A percentile compares a stretch with the other conserved stretches of the same genome.
phyloP scores from a whole-genome alignment of 73 alveolate species.

The Diophrys appendiculata region DNA sequence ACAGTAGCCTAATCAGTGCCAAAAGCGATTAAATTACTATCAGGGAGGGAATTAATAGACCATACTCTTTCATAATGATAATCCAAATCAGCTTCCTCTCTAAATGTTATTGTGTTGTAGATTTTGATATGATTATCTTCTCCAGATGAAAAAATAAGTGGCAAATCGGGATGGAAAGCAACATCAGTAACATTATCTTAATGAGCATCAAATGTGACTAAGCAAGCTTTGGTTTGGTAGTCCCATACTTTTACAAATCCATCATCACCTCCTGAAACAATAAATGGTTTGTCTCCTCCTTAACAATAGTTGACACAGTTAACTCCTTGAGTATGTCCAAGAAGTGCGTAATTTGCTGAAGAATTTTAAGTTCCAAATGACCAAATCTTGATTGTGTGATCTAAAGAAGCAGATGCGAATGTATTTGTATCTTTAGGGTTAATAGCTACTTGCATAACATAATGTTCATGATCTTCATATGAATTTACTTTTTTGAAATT shows the following conservation, averaged over 20 bases:
- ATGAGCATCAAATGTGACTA: slow-evolving; percentile 92
- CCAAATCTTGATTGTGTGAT: slow-evolving; percentile 84
- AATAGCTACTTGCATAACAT: slow-evolving; percentile 90
- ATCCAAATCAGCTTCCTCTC: slow-evolving; percentile 87
- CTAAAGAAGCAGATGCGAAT: slow-evolving; percentile 95
- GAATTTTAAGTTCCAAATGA: slow-evolving; percentile 64
- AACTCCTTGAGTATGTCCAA: slow-evolving; percentile 98
- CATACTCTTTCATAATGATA: slow-evolving; percentile 84
- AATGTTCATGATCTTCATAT: slow-evolving; percentile 98
- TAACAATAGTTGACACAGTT: slow-evolving; percentile 92
- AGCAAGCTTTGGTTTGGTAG: slow-evolving; percentile 96
- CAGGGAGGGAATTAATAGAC: slow-evolving; percentile 75
- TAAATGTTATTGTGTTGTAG: slow-evolving; percentile 96
- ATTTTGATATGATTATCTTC: slow-evolving; percentile 95
- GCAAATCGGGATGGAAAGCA: slow-evolving; percentile 97
- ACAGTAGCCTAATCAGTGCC: slow-evolving; percentile 99
- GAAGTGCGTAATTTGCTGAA: slow-evolving; percentile 89
- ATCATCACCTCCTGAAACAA: slow-evolving; percentile 99
- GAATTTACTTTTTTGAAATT: slow-evolving; percentile 87
- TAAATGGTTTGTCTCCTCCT: slow-evolving; percentile 95
- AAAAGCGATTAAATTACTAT: slow-evolving; percentile 84
- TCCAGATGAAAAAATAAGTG: slow-evolving; percentile 92
- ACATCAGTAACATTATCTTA: slow-evolving; percentile 92
- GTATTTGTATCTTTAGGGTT: slow-evolving; percentile 94
- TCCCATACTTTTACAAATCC: slow-evolving; percentile 98